A percentile compares a stretch with the other conserved stretches of the same genome.
Conservation (phyloP, 2,329 filamentous ascomycete species). For the Endoconidiophora laricicola region DNA sequence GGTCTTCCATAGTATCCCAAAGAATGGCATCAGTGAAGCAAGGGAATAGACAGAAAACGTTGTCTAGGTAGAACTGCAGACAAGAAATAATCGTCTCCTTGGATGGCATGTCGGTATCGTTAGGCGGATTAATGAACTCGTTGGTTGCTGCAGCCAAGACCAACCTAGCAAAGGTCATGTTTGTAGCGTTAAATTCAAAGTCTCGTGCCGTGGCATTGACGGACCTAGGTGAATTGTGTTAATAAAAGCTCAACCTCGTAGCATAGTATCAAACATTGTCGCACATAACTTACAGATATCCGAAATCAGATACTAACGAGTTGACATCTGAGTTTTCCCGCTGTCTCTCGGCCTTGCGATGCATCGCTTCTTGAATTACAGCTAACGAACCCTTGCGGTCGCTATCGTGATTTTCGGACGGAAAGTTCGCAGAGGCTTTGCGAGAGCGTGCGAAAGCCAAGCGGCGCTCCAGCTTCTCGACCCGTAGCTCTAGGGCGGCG, state of each 20-base stretch:
- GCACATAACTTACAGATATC: slow-evolving; percentile 50
- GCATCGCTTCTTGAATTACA: slow-evolving; percentile 43
- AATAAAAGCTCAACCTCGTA: not conserved
- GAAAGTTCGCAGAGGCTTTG: slow-evolving; percentile 50
- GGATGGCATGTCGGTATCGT: slow-evolving; percentile 47
- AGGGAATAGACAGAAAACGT: slow-evolving; percentile 64
- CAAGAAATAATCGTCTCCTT: slow-evolving; percentile 28
- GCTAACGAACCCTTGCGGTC: slow-evolving; percentile 49
- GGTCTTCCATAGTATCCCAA: slow-evolving; percentile 60
- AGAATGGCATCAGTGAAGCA: slow-evolving; percentile 68
- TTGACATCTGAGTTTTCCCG: slow-evolving; percentile 77
- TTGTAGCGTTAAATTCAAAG: slow-evolving; percentile 73
- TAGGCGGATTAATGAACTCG: slow-evolving; percentile 48
- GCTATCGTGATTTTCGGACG: slow-evolving; percentile 20
- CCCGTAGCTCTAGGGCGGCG: slow-evolving; percentile 76
- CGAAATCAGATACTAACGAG: slow-evolving; percentile 83
- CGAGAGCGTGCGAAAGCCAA: slow-evolving; percentile 54
- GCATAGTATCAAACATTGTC: too few species aligned
- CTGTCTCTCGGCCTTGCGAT: slow-evolving; percentile 45
- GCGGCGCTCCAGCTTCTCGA: slow-evolving; percentile 72
- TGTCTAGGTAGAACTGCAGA: slow-evolving; percentile 71
- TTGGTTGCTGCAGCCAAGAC: slow-evolving; percentile 70
- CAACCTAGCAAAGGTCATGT: slow-evolving; percentile 83
- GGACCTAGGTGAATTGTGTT: slow-evolving; percentile 36
- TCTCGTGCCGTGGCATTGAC: slow-evolving; percentile 90